Base-by-base conservation (phyloP, 331 rosid species). In the Telfairia occidentalis region DNA sequence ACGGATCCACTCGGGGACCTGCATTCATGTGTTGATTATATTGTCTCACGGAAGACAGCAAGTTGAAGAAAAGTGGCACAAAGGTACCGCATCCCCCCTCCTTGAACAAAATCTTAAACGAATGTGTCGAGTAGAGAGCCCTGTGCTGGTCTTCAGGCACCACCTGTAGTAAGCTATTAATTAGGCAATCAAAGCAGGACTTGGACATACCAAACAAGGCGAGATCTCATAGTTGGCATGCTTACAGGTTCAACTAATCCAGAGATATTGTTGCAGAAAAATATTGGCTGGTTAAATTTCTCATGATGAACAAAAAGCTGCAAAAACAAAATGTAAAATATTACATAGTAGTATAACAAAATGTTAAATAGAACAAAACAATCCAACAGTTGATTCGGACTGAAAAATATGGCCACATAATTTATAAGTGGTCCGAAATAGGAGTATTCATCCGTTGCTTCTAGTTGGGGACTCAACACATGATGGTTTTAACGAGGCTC, bases 21-120 rank as follows among this genome's bases (percentile, higher is more conserved):
- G 84, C 19, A 61, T 66, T 83, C 18, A 61, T 21, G 49, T 77
- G 85, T 73, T 81, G 99, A 79, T 86, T 95, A 59, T 86, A 87
- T 29, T 80, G 96, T 78, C 97, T 90, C 63, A 95, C 97, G 19
- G 97, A 85, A 73, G 90, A 82, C 75, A 95, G 84, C 89, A 95
- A 86, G 82, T 89, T 95, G 79, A 92, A 90, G 89, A 95, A 92
- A 11, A 95, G 90, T n/a, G 99, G 97, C 79, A 95, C 78, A 65
- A 90, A 92, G 38, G 99, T 95, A 61, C 97, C 99, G 69, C 97
- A 95, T 16, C 99, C 99, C 11, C 99, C 99, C 71, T 95, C 99
- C 82, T 95, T 95, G 89, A 95, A 95, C 81, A 95, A 49, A 78
- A 92, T 90, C 90, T 92, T 95, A 61, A 95, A 92, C 11, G 93